Evolutionary conservation across 2,329 filamentous ascomycete species (phyloP).

Genomic region (Alternaria sp.): DNA sequence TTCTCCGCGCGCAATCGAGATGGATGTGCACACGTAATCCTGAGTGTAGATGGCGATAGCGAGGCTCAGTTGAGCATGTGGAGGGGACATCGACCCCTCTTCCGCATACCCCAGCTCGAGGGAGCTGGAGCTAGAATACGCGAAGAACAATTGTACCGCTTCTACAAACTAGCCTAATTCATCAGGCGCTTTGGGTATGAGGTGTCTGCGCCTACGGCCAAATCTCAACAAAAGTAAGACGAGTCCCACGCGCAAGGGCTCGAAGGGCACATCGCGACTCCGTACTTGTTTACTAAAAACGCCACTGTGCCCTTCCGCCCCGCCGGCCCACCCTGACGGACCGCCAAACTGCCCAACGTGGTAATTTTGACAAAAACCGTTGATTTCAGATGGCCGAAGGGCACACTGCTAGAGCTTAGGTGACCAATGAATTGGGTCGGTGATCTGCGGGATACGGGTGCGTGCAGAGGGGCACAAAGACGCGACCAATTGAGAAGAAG

Average conservation of each 20-base stretch:
- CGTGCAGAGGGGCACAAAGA: conserved; percentile 1
- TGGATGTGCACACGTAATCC: not conserved
- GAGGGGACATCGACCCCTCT: not conserved
- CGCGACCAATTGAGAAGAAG: conserved; percentile 12
- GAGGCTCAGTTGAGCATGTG: not conserved
- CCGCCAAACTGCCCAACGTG: conserved; percentile 1
- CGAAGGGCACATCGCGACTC: not conserved
- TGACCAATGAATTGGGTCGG: conserved; percentile 10
- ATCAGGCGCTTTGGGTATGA: not conserved
- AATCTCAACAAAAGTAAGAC: not conserved
- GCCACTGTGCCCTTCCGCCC: conserved; percentile 1
- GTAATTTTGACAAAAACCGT: conserved; percentile 3
- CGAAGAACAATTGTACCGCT: not conserved
- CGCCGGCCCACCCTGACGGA: not conserved
- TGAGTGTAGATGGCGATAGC: not conserved
- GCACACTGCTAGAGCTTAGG: conserved; percentile 8
- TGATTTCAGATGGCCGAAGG: conserved; percentile 16
- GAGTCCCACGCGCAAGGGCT: not conserved
- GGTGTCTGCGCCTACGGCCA: not conserved
- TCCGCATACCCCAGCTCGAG: not conserved
- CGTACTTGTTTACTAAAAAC: not conserved
- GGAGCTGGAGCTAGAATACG: not conserved
- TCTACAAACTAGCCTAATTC: not conserved
- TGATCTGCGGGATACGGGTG: not conserved
- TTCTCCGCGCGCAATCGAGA: not conserved